Conservation (phyloP, 352 stramenopile species). For the Phytophthora macrochlamydospora region DNA sequence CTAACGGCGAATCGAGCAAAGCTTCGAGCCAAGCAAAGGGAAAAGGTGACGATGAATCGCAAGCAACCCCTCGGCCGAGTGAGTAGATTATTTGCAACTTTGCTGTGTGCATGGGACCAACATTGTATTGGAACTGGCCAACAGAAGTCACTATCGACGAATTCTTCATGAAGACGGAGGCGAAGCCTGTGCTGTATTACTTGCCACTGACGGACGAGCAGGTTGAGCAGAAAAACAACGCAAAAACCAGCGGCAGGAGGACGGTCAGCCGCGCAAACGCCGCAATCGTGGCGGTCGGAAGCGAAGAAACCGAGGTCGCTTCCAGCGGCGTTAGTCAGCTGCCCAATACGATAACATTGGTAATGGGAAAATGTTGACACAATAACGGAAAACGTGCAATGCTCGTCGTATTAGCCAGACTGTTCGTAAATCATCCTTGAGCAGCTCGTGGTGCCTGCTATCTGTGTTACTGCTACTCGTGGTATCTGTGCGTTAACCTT, state of each 20-base stretch:
- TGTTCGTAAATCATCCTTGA: slow-evolving; percentile 12
- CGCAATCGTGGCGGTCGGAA: slow-evolving; percentile 42
- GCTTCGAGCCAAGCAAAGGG: slow-evolving; percentile 25
- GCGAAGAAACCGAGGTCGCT: slow-evolving; percentile 33
- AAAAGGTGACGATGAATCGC: slow-evolving; percentile 23
- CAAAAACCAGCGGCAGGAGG: slow-evolving; percentile 20
- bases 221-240: slow-evolving; percentile 48
- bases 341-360: slow-evolving; percentile 4
- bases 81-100: not conserved
- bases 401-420: slow-evolving; percentile 4
- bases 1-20: slow-evolving; percentile 27
- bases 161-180: slow-evolving; percentile 79
- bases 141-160: slow-evolving; percentile 64
- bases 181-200: slow-evolving; percentile 84
- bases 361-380: slow-evolving; percentile 16
- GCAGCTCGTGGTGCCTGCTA: slow-evolving; percentile 13
- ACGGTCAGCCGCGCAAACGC: slow-evolving; percentile 29
- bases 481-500: slow-evolving; percentile 23
- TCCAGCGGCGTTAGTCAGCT: slow-evolving; percentile 25
- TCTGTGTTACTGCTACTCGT: slow-evolving; percentile 24
- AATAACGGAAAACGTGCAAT: not conserved
- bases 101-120: not conserved
- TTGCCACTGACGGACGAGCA: slow-evolving; percentile 77
- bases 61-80: slow-evolving; percentile 27
- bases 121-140: slow-evolving; percentile 11